These are phyloP conservation scores for Theobroma cacao DNA, from an alignment of 345 rosid genomes.

Conservation along the genomic window DNA sequence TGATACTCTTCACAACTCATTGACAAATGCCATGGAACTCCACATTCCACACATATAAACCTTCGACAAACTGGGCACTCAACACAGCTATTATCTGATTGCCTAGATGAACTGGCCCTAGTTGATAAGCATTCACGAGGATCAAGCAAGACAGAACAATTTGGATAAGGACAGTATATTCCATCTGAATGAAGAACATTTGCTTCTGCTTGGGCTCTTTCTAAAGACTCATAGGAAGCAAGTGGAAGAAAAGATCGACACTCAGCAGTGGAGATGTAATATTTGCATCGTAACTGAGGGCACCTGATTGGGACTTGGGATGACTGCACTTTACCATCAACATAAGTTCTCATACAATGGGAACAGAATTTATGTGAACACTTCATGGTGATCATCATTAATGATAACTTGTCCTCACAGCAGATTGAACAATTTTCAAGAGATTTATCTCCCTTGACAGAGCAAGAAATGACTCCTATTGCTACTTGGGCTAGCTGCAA, in stretches of 20 bases:
- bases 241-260: conserved; percentile 77
- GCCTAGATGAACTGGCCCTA: conserved; percentile 77
- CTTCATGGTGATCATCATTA: conserved; percentile 78
- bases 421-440: conserved; percentile 76
- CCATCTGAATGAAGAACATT: conserved; percentile 47
- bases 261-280: conserved; percentile 55
- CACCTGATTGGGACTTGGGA: conserved; percentile 86
- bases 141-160: conserved; percentile 79
- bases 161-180: conserved; percentile 86
- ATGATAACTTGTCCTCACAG: conserved; percentile 72
- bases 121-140: conserved; percentile 66
- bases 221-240: conserved; percentile 51
- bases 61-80: conserved; percentile 92
- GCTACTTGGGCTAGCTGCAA: conserved; percentile 74
- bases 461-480: conserved; percentile 64
- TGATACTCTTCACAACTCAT: conserved; percentile 87
- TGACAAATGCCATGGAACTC: conserved; percentile 93
- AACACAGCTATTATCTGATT: conserved; percentile 58
- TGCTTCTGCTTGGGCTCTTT: conserved; percentile 69
- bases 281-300: conserved; percentile 85
- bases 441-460: conserved; percentile 34
- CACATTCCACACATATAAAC: conserved; percentile 81
- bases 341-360: conserved; percentile 86
- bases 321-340: conserved; percentile 73
- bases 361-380: conserved; percentile 95